Evolutionary conservation across 176 grass and related monocot species (phyloP).

Genomic region (Carex myosuroides): DNA sequence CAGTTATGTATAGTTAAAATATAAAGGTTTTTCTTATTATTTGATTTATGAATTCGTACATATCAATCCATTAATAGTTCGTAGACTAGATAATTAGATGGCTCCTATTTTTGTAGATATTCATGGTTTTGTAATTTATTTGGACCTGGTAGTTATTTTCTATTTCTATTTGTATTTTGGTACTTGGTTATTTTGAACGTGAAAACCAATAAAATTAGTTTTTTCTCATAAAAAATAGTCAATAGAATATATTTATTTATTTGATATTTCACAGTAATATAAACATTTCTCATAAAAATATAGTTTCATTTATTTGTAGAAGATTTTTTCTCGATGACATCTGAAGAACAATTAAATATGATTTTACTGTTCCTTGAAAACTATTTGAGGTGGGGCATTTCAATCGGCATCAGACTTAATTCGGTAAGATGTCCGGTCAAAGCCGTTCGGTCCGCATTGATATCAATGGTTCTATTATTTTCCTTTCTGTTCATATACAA

Average conservation of each 20-base stretch:
- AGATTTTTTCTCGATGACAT: neutral
- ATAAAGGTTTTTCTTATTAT: neutral
- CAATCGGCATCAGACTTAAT: too few species aligned
- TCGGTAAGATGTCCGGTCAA: too few species aligned
- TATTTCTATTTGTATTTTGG: neutral
- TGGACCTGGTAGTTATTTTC: neutral
- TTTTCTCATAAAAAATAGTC: neutral
- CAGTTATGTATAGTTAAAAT: neutral
- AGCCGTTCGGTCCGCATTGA: too few species aligned
- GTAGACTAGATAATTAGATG: too few species aligned
- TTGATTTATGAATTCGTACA: neutral
- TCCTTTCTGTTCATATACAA: too few species aligned
- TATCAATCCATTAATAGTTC: neutral
- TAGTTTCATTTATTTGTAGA: neutral
- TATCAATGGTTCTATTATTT: too few species aligned
- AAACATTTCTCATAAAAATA: neutral
- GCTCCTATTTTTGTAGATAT: neutral
- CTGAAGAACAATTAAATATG: neutral
- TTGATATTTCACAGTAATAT: neutral
- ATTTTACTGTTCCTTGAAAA: neutral
- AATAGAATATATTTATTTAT: neutral
- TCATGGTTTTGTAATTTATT: neutral
- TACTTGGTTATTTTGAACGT: neutral
- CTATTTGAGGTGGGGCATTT: too few species aligned
- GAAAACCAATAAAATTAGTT: neutral